Evolutionary conservation across 306 rosid genomes (phyloP).

Genomic region (Castanea crenata): DNA sequence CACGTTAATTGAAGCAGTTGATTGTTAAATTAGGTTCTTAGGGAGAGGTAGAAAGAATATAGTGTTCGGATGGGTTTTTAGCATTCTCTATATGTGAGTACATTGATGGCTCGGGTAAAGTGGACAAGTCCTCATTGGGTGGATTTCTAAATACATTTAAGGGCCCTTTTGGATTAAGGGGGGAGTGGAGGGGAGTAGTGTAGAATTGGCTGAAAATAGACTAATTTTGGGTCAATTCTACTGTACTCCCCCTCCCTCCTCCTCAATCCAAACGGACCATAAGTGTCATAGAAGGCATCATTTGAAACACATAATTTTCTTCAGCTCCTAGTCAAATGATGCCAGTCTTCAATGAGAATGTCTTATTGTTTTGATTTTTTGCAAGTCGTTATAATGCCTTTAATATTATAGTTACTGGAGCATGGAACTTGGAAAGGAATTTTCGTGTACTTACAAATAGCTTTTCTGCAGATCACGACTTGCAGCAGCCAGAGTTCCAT

Average conservation of each 20-base stretch:
- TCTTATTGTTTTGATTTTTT: background rate
- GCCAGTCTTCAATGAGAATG: background rate
- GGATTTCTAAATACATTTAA: background rate
- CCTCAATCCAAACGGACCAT: too few species aligned
- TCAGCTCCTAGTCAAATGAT: background rate
- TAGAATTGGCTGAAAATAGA: too few species aligned
- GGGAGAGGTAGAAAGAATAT: background rate
- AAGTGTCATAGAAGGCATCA: background rate
- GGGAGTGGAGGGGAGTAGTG: too few species aligned
- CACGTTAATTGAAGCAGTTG: background rate
- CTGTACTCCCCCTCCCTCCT: too few species aligned
- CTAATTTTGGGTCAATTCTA: too few species aligned
- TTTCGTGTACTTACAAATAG: background rate
- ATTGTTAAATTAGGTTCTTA: background rate
- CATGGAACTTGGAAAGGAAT: background rate
- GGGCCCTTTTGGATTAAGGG: background rate
- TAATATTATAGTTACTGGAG: background rate
- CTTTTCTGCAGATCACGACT: conserved; percentile 47
- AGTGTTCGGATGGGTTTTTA: background rate
- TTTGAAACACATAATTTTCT: background rate
- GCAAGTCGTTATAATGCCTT: background rate
- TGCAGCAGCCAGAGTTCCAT: conserved; percentile 47
- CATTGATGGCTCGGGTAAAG: background rate
- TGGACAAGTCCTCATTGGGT: background rate
- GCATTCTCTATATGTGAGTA: background rate